phyloP scores from a whole-genome alignment of 2,329 filamentous ascomycete genomes.

The Fusarium sp. region DNA sequence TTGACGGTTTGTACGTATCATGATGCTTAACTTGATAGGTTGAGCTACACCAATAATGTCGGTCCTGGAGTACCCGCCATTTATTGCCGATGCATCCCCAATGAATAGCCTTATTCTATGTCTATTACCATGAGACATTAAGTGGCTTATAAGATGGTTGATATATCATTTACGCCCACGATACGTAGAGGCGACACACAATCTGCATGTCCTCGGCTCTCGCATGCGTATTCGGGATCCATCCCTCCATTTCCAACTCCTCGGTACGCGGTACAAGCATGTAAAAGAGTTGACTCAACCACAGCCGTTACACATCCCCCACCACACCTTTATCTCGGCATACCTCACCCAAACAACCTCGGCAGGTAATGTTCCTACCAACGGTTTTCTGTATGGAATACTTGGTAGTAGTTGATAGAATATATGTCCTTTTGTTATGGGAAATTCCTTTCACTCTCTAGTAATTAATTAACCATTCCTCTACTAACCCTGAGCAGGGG shows the following conservation, averaged over 20 bases:
- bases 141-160: neutral
- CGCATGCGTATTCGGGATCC: conserved; percentile 28
- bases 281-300: conserved; percentile 11
- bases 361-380: conserved; percentile 18
- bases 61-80: too few species aligned
- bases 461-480: neutral
- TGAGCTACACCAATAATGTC: neutral
- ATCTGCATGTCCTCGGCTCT: conserved; percentile 22
- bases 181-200: neutral
- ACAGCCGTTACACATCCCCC: conserved; percentile 26
- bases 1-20: neutral
- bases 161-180: neutral
- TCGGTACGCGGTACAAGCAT: conserved; percentile 36
- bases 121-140: neutral
- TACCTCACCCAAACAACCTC: conserved; percentile 41
- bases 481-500: too few species aligned
- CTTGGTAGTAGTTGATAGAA: neutral
- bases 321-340: conserved; percentile 35
- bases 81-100: neutral
- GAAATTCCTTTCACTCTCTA: too few species aligned
- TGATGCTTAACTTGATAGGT: neutral
- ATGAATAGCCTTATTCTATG: neutral
- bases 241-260: conserved; percentile 38
- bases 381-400: neutral
- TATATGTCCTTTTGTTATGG: neutral